phyloP scores from a whole-genome alignment of 2,329 filamentous ascomycete species.

The Teratosphaeria gauchensis region DNA sequence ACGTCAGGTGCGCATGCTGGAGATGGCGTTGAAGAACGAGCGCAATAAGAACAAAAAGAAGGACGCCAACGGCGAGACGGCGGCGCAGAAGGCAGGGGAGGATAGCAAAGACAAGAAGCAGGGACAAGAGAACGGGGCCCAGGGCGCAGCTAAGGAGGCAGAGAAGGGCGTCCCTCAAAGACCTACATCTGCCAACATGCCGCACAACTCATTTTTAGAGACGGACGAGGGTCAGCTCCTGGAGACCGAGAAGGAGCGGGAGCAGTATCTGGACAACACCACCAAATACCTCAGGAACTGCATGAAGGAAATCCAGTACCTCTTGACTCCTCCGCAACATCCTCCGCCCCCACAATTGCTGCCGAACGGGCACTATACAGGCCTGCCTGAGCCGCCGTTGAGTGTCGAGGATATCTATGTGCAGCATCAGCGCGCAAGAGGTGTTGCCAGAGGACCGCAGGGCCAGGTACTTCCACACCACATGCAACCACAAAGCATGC shows the following conservation, averaged over 20 bases:
- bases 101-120: slow-evolving; percentile 27
- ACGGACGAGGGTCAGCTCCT: slow-evolving; percentile 26
- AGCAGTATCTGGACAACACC: slow-evolving; percentile 53
- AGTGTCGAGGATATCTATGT: slow-evolving; percentile 52
- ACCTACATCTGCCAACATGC: slow-evolving; percentile 24
- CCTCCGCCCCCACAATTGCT: slow-evolving; percentile 44
- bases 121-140: slow-evolving; percentile 4
- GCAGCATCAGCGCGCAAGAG: slow-evolving; percentile 39
- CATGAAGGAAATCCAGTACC: slow-evolving; percentile 58
- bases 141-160: neutral
- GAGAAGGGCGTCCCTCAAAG: neutral
- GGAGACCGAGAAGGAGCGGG: slow-evolving; percentile 43
- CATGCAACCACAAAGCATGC: slow-evolving; percentile 26
- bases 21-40: slow-evolving; percentile 79
- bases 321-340: slow-evolving; percentile 55
- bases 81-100: slow-evolving; percentile 13
- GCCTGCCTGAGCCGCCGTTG: slow-evolving; percentile 41
- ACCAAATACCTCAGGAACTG: slow-evolving; percentile 55
- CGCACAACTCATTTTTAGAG: slow-evolving; percentile 43
- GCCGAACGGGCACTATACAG: slow-evolving; percentile 24
- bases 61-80: slow-evolving; percentile 9
- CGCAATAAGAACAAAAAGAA: slow-evolving; percentile 49
- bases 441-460: slow-evolving; percentile 30
- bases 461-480: slow-evolving; percentile 24
- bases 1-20: slow-evolving; percentile 82